phyloP scores from a whole-genome alignment of 2,329 filamentous ascomycete genomes.

The Nigrospora sphaerica region DNA sequence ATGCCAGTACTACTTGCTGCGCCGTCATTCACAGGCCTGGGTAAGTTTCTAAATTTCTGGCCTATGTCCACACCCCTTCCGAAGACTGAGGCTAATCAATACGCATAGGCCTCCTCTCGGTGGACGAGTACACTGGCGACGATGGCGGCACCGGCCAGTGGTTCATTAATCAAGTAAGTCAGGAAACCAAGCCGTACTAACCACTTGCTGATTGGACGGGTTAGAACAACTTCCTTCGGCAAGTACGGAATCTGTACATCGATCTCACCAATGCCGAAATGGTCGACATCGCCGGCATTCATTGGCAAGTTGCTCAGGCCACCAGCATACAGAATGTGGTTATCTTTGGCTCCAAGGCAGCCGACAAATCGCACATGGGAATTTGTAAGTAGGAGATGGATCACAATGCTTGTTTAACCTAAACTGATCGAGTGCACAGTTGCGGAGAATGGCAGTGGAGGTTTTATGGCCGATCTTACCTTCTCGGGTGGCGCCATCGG shows the following conservation, averaged over 20 bases:
- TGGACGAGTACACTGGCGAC: slow-evolving; percentile 69
- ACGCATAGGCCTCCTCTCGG: slow-evolving; percentile 84
- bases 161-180: slow-evolving; percentile 59
- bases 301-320: slow-evolving; percentile 56
- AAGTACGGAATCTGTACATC: slow-evolving; percentile 75
- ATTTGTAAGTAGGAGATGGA: slow-evolving; percentile 52
- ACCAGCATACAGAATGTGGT: slow-evolving; percentile 74
- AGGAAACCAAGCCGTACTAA: no score
- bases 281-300: slow-evolving; percentile 60
- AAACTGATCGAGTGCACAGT: slow-evolving; percentile 41
- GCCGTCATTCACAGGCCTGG: no score
- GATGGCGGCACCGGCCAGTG: slow-evolving; percentile 52
- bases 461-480: slow-evolving; percentile 50
- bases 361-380: slow-evolving; percentile 64
- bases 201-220: no score
- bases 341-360: slow-evolving; percentile 71
- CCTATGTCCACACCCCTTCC: slow-evolving; percentile 61
- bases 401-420: slow-evolving; percentile 20
- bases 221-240: slow-evolving; percentile 71
- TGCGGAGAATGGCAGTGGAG: slow-evolving; percentile 54
- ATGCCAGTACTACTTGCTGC: no score
- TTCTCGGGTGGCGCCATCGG: slow-evolving; percentile 57
- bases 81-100: slow-evolving; percentile 66
- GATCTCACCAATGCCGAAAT: slow-evolving; percentile 62
- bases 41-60: no score